Base-by-base conservation (phyloP, 495 filamentous ascomycete species). In the Mycothermus thermophilus region DNA sequence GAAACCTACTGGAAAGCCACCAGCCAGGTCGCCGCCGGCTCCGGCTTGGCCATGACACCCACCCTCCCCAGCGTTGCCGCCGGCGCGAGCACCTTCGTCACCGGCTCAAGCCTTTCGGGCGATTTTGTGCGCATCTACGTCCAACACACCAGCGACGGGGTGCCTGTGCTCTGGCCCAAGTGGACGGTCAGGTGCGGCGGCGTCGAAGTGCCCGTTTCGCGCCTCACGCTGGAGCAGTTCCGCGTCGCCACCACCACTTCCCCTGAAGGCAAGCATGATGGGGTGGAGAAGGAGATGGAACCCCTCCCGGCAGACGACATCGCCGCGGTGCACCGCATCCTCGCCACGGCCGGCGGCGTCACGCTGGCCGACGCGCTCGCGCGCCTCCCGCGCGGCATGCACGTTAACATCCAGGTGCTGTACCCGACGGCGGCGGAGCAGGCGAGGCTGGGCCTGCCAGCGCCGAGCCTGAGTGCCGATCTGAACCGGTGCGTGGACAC, bases 1-100 rank as follows among this genome's bases (percentile, higher is more conserved):
- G 90, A 93, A 35, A 96, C 90, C 3, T 97, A 97, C 58, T 97
- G 90, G 90, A 96, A 94, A 59, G 88, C 87, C 1, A 97, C 92
- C 4, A 93, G 83, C 48, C 83, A 92, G 39, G 62, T 86, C 27
- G 83, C 93, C 49, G 72, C 75, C 11, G 79, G 37, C 8, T 35
- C 11, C 11, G 22, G 22, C 22, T 6, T 11, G 6, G 22, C 41
- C 7, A 39, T 38, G 18, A 36, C 27, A 4, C 30, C 33, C 3
- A 28, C 37, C 27, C 32, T 34, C 31, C 20, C 23, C n/a, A 12
- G n/a, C n/a, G 16, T 18, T 2, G 34, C 34, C 14, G 16, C 30
- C 3, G 31, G 82, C 34, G 80, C 83, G 27, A 86, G 67, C 51
- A 79, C 81, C 27, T 72, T 95, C 20, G 83, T 97, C 18, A 96